Percentiles rank a stretch among this genome's conserved stretches.
phyloP scores from a whole-genome alignment of 805 yeast genomes.

The Starmerella bacillaris region DNA sequence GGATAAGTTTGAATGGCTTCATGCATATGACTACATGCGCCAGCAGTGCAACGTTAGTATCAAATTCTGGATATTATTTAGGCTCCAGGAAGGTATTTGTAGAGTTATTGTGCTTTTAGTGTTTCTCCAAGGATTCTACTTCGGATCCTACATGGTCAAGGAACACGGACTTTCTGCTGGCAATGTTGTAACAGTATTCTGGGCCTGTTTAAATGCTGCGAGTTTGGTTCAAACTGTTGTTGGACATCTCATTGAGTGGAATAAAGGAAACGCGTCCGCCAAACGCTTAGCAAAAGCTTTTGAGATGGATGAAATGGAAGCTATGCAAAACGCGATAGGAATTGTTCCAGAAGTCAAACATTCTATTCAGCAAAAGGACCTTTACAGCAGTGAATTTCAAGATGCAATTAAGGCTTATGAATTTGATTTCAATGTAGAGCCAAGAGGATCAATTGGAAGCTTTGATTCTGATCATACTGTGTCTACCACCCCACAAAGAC shows the following conservation, averaged over 20 bases:
- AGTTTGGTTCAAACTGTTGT: conserved; percentile 38
- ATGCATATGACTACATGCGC: conserved; percentile 24
- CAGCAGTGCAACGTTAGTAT: conserved; percentile 28
- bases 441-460: neutral
- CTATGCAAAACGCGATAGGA: conserved; percentile 16
- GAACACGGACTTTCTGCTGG: conserved; percentile 36
- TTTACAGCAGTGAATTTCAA: neutral
- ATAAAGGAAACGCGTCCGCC: conserved; percentile 58
- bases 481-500: neutral
- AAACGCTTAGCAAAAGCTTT: conserved; percentile 30
- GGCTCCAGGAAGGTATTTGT: conserved; percentile 39
- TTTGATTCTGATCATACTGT: neutral
- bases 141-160: conserved; percentile 53
- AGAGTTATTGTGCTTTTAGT: conserved; percentile 44
- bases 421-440: neutral
- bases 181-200: conserved; percentile 63
- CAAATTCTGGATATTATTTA: conserved; percentile 29
- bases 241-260: conserved; percentile 40
- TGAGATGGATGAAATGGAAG: conserved; percentile 12
- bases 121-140: conserved; percentile 89
- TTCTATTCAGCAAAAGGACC: neutral
- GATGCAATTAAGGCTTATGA: neutral
- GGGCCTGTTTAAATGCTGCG: conserved; percentile 62
- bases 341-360: conserved; percentile 8
- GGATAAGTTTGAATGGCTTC: conserved; percentile 32